Evolutionary conservation across 805 yeast species (phyloP).

Genomic region (Hermanozyma aechmeae): DNA sequence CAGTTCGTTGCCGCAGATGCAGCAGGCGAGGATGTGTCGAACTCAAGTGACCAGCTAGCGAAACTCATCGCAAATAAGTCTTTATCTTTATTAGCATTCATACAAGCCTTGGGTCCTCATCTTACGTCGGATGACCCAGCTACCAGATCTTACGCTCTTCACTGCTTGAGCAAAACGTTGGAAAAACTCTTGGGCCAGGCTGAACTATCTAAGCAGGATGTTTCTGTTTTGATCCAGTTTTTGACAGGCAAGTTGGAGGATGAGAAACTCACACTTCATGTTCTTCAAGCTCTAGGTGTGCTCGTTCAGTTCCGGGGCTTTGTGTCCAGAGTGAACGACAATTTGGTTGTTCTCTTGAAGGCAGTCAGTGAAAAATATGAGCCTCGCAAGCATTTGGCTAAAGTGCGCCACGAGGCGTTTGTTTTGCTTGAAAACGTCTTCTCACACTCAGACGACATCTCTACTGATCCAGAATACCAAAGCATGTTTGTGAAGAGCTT

Average conservation of each 20-base stretch:
- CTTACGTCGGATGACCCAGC: conserved; percentile 51
- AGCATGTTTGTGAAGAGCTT: conserved; percentile 47
- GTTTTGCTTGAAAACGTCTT: conserved; percentile 33
- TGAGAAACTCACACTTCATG: conserved; percentile 39
- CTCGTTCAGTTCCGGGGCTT: conserved; percentile 46
- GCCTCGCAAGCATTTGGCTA: conserved; percentile 51
- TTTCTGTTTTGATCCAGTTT: conserved; percentile 46
- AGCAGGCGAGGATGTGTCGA: conserved; percentile 14
- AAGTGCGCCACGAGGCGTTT: conserved; percentile 53
- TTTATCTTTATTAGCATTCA: conserved; percentile 40
- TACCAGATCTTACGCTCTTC: conserved; percentile 38
- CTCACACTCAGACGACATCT: conserved; percentile 14
- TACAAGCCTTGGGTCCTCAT: conserved; percentile 50
- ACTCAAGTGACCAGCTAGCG: conserved; percentile 15
- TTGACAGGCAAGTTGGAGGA: conserved; percentile 62
- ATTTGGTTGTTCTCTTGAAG: conserved; percentile 27
- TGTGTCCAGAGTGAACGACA: conserved; percentile 16
- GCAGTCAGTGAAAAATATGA: conserved; percentile 28
- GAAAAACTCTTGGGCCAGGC: conserved; percentile 13
- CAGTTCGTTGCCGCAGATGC: conserved; percentile 28
- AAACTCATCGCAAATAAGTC: conserved; percentile 11
- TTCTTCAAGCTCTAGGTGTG: conserved; percentile 44
- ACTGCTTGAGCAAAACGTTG: conserved; percentile 32
- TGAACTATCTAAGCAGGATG: conserved; percentile 33
- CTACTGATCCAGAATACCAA: conserved; percentile 11